A percentile compares a stretch with the other conserved stretches of the same genome.
Evolutionary conservation across 495 filamentous ascomycete species (phyloP).

Genomic region (Trichocladium antarcticum): DNA sequence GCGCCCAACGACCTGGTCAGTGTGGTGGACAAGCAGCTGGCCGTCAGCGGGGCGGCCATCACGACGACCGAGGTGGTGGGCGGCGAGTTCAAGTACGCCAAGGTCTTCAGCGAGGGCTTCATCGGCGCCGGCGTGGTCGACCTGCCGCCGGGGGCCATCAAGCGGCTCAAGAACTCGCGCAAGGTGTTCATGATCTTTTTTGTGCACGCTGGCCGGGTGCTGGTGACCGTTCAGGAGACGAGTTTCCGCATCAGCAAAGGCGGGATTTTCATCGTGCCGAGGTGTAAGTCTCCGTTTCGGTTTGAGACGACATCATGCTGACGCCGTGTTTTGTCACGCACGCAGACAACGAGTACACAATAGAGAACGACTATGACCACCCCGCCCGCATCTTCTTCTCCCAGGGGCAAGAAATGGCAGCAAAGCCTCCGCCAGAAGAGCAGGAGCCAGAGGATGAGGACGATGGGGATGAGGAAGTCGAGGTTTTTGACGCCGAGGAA

Average conservation of each 20-base stretch:
- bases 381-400: conserved; percentile 75
- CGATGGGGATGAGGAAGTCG: conserved; percentile 8
- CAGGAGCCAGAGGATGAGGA: conserved; percentile 5
- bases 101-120: conserved; percentile 71
- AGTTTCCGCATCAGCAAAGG: conserved; percentile 73
- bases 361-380: conserved; percentile 56
- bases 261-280: conserved; percentile 83
- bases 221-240: conserved; percentile 68
- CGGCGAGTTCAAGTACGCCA: conserved; percentile 72
- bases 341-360: conserved; percentile 74
- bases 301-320: background rate
- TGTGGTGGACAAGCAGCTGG: conserved; percentile 53
- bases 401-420: conserved; percentile 55
- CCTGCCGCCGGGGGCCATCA: conserved; percentile 65
- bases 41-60: conserved; percentile 64
- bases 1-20: conserved; percentile 38
- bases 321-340: background rate
- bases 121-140: conserved; percentile 85
- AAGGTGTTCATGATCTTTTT: conserved; percentile 96
- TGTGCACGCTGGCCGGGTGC: conserved; percentile 64
- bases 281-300: conserved; percentile 53
- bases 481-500: conserved; percentile 4
- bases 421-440: conserved; percentile 3
- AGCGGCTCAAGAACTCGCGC: conserved; percentile 78
- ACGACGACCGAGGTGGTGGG: conserved; percentile 65